Base-by-base conservation (phyloP, 768 basidiomycete species). In the Naganishia kalamii region DNA sequence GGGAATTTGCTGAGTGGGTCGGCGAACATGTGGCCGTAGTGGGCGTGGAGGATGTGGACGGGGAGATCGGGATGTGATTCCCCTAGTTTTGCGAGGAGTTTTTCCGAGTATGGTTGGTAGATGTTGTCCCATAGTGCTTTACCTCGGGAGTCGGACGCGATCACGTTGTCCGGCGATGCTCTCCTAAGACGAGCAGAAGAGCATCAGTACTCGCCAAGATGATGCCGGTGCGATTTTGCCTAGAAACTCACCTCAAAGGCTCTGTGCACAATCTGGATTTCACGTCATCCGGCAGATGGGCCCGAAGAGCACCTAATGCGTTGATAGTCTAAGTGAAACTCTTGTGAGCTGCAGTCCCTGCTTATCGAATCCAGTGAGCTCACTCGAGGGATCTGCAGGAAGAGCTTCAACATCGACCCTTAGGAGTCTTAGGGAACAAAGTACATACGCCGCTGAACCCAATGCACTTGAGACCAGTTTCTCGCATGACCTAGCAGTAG, bases 51-150 rank as follows among this genome's bases (percentile, higher is more conserved):
- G 66, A 80, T 80, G 68, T 79, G 78, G 40, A 80, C 74, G 23
- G 92, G 90, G 81, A 94, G 89, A 82, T 94, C 92, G 67, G 92
- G 92, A 79, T 94, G 92, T 81, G 90, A 89, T 63, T 84, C 83
- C 75, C 83, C 86, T 69, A 94, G 83, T 81, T 92, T 94, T 81
- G 85, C 81, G 79, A 90, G 84, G 75, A 94, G 85, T 80, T 93
- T 94, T 81, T 85, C 85, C 74, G 86, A 87, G 81, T 91, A 88
- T 76, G 91, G 91, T 77, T 85, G 81, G 78, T 94, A 94, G 79
- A 94, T 91, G 61, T 86, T 84, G 77, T 87, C 82, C 90, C 92
- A 94, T 68, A 94, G 82, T 52, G 78, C 81, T 74, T 78, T 83
- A 48, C 90, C 90, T 73, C 88, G 85, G 73, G 81, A 80, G 76